A percentile compares a stretch with the other conserved stretches of the same genome.
These are phyloP conservation scores for Exophiala sp. DNA, from an alignment of 2,329 filamentous ascomycete species.

Conservation along the genomic window DNA sequence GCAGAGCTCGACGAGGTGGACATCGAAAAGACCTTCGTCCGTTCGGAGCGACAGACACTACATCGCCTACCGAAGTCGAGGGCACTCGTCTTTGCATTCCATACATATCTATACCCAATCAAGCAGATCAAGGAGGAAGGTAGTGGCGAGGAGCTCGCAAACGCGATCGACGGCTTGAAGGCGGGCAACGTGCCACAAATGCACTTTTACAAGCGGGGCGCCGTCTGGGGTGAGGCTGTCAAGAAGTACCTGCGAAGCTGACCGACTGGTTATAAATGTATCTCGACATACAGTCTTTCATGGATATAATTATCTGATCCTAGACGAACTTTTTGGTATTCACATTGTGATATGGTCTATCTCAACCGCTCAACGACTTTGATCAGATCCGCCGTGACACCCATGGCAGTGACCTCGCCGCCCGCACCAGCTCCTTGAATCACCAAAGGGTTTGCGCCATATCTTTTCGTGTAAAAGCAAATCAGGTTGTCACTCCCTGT, in stretches of 20 bases:
- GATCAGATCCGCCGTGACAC: constrained; percentile 87
- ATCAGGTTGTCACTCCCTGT: constrained; percentile 99
- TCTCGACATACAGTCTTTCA: not conserved
- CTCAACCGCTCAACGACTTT: constrained; percentile 76
- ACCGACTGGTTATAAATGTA: not conserved
- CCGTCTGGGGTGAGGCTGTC: constrained; percentile 56
- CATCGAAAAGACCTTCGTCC: constrained; percentile 48
- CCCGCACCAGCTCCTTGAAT: constrained; percentile 93
- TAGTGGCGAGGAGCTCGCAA: constrained; percentile 49
- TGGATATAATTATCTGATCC: not conserved
- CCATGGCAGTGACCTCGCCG: constrained; percentile 95
- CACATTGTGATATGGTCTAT: constrained; percentile 30
- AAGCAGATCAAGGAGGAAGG: constrained; percentile 56
- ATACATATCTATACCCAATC: constrained; percentile 60
- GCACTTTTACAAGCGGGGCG: constrained; percentile 56
- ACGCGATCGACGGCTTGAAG: constrained; percentile 58
- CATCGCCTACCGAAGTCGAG: constrained; percentile 54
- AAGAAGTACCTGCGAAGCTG: constrained; percentile 46
- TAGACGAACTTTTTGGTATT: not conserved
- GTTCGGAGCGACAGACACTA: constrained; percentile 60
- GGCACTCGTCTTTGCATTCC: constrained; percentile 59
- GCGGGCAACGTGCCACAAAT: constrained; percentile 57
- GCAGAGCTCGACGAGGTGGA: constrained; percentile 40
- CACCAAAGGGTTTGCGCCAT: constrained; percentile 85
- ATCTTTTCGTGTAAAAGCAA: constrained; percentile 95